Conservation (phyloP, 2,329 filamentous ascomycete species). For the Alternaria viburni region DNA sequence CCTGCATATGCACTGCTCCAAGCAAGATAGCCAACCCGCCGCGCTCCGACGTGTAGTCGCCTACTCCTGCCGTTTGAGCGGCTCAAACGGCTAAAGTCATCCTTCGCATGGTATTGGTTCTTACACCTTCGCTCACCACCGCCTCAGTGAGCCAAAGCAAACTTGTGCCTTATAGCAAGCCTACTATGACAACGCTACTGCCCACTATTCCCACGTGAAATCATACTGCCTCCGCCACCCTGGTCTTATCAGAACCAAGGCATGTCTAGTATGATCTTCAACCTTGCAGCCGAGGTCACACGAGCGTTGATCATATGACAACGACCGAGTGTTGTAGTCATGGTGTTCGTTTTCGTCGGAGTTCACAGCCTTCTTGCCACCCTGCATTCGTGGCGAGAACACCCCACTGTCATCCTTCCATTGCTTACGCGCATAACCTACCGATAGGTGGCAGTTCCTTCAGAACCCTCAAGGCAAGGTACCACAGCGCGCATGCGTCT, state of each 20-base stretch:
- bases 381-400: neutral
- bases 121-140: neutral
- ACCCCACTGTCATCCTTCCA: neutral
- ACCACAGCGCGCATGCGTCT: neutral
- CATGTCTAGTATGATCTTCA: neutral
- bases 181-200: neutral
- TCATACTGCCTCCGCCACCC: neutral
- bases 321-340: neutral
- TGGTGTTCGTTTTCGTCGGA: conserved; percentile 1
- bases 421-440: neutral
- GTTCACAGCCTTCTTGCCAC: conserved; percentile 2
- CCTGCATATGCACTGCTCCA: neutral
- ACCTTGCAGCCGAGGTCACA: neutral
- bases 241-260: neutral
- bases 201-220: neutral
- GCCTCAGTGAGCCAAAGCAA: neutral
- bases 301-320: neutral
- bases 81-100: conserved; percentile 8
- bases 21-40: neutral
- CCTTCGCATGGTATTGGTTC: neutral
- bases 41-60: conserved; percentile 9
- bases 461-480: neutral
- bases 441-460: neutral
- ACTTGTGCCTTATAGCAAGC: neutral
- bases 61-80: conserved; percentile 14